Evolutionary conservation across 2,329 filamentous ascomycete species (phyloP).

Genomic region (Corniculantispora saksenae): DNA sequence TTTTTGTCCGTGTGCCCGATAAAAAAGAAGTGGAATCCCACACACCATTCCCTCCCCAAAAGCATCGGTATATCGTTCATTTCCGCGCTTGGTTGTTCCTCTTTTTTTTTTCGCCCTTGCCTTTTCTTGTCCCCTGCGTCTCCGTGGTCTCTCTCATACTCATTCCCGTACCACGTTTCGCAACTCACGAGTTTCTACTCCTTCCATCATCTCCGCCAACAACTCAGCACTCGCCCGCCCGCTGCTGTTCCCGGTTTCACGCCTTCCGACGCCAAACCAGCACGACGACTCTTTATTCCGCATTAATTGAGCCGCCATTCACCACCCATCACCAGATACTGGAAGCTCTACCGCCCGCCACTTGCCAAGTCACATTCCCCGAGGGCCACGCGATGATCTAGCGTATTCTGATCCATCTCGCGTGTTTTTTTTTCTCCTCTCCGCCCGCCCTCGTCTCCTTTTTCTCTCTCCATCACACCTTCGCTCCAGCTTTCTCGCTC

Average conservation of each 20-base stretch:
- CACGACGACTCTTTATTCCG: not conserved
- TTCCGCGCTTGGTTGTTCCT: constrained; percentile 17
- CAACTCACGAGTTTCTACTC: not conserved
- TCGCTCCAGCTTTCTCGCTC: not conserved
- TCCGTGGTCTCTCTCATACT: constrained; percentile 19
- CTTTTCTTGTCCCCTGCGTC: constrained; percentile 18
- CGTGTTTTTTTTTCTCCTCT: not conserved
- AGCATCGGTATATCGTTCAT: not conserved
- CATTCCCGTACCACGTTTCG: not conserved
- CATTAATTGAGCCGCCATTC: not conserved
- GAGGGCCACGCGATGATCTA: constrained; percentile 19
- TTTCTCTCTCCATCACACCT: not conserved
- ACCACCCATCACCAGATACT: too few relatives aligned
- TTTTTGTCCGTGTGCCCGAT: not conserved
- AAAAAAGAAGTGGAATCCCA: constrained; percentile 18
- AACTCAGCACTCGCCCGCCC: not conserved
- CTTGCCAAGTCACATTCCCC: not conserved
- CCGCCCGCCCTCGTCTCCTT: not conserved
- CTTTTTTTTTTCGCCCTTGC: constrained; percentile 25
- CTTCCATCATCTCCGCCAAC: constrained; percentile 1
- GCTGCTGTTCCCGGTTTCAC: not conserved
- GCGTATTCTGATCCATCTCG: constrained; percentile 5
- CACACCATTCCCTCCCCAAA: not conserved
- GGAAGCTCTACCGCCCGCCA: not conserved
- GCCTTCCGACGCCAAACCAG: not conserved